Evolutionary conservation across 2,329 filamentous ascomycete genomes (phyloP), one percentile per base, ranked within the genome.

Genomic region (Fusarium penzigii): DNA sequence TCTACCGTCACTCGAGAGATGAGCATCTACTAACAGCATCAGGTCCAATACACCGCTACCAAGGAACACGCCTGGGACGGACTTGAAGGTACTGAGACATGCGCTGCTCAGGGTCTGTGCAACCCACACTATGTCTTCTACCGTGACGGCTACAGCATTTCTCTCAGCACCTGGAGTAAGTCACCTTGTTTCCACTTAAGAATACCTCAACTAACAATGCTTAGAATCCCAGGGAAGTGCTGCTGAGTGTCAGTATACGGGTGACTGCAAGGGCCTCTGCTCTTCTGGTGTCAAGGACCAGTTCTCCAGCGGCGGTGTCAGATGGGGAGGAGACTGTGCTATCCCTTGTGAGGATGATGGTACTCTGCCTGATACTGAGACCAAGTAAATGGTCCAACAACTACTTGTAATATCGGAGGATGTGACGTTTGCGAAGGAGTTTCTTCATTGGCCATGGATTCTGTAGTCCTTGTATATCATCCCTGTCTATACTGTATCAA

Each of bases 31-130:
- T 10, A 7, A 29, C 32, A 14, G 14, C 3, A 9, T 11, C 32
- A 49, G 47, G 44, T 49, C 16, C 42, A 49, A 49, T 49, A 49
- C 47, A 49, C 47, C 2, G 47, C 47, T 13, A 49, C 47, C 42
- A 49, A 44, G 42, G 47, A 49, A 25, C 47, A 49, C 29, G 41
- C 47, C 20, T 49, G 47, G 47, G 34, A 13, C 16, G 47, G 47
- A 8, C 43, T 44, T 14, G 41, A 41, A 1, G 6, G 5, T 20
- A 49, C 47, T 25, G 17, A 39, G 32, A 49, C 14, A 9, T 49
- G 47, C 7, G 34, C 12, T 14, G 47, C 20, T 3, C 41, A 49
- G 41, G 47, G 47, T 9, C 17, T 49, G 8, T 49, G 47, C 47
- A 49, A 49, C 42, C 47, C 47, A 41, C 47, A 49, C 11, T 49